These are phyloP conservation scores for Raphanus hybrid DNA, from an alignment of 441 rosid species.

Conservation along the genomic window DNA sequence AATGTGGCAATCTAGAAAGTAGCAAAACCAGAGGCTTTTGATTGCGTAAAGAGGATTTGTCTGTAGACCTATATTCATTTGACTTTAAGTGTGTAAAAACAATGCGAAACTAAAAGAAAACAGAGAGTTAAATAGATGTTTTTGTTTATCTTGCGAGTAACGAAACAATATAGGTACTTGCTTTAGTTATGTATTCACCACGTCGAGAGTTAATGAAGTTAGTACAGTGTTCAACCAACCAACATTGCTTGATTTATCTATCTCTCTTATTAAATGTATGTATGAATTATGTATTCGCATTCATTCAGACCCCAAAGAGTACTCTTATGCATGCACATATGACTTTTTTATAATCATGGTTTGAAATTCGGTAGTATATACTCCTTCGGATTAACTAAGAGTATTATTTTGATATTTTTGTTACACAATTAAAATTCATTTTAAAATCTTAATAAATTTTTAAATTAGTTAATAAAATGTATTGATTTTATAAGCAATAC, in stretches of 20 bases:
- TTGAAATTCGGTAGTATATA: too few relatives aligned
- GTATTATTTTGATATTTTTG: too few relatives aligned
- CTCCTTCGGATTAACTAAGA: too few relatives aligned
- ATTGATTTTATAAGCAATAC: too few relatives aligned
- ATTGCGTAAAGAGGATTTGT: slow-evolving; percentile 41
- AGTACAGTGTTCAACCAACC: slow-evolving; percentile 36
- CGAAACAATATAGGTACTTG: slow-evolving; percentile 28
- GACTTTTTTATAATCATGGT: too few relatives aligned
- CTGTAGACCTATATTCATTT: slow-evolving; percentile 11
- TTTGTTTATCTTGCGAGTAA: slow-evolving; percentile 21
- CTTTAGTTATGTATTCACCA: slow-evolving; percentile 15
- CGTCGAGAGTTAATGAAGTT: slow-evolving; percentile 26
- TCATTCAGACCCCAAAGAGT: not conserved
- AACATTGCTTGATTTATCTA: slow-evolving; percentile 29
- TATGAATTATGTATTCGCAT: not conserved
- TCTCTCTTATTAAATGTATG: slow-evolving; percentile 3
- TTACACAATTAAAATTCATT: too few relatives aligned
- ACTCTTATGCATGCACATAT: not conserved
- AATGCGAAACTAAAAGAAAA: not conserved
- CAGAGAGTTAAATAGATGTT: slow-evolving; percentile 6
- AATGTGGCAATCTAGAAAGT: slow-evolving; percentile 32
- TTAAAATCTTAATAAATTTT: too few relatives aligned
- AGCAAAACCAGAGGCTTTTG: slow-evolving; percentile 24
- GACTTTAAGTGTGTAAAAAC: slow-evolving; percentile 16
- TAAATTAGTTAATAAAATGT: too few relatives aligned